Conservation (phyloP, 2,329 filamentous ascomycete genomes). For the Penicillium sp. region DNA sequence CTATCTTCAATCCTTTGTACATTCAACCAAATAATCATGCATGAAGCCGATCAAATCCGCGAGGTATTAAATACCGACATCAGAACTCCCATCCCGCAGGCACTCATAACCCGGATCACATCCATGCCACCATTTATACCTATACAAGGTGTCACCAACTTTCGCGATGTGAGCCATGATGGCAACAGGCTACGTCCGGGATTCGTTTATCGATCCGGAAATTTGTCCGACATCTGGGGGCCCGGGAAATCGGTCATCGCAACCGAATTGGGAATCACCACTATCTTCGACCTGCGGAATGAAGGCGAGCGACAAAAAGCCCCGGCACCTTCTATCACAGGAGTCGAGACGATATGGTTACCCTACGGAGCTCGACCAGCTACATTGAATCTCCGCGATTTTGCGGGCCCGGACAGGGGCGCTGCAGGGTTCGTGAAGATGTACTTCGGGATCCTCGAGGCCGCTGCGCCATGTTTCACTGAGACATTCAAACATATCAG, state of each 20-base stretch:
- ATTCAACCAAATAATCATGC: conserved; percentile 13
- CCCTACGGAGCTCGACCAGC: conserved; percentile 53
- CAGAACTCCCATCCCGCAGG: conserved; percentile 22
- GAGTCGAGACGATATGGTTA: conserved; percentile 55
- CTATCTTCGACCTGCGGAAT: conserved; percentile 69
- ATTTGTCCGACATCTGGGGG: conserved; percentile 59
- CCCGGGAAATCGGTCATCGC: conserved; percentile 55
- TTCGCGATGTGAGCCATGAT: conserved; percentile 29
- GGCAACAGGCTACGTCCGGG: conserved; percentile 47
- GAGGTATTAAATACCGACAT: conserved; percentile 28
- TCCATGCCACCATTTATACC: conserved; percentile 29
- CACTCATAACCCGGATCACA: conserved; percentile 23
- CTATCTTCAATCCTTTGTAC: not conserved
- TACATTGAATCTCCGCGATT: conserved; percentile 22
- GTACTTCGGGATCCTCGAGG: conserved; percentile 67
- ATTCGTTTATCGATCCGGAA: conserved; percentile 67
- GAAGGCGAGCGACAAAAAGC: conserved; percentile 44
- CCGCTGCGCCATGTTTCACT: conserved; percentile 58
- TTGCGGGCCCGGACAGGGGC: conserved; percentile 54
- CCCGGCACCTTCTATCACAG: conserved; percentile 53
- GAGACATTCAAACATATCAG: conserved; percentile 62
- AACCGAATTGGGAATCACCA: conserved; percentile 57
- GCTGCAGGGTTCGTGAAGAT: conserved; percentile 65
- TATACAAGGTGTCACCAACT: conserved; percentile 30
- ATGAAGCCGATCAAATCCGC: conserved; percentile 19